Percentiles rank a stretch among this genome's conserved stretches.
phyloP scores from a whole-genome alignment of 495 filamentous ascomycete species.

The Annulohypoxylon moriforme region DNA sequence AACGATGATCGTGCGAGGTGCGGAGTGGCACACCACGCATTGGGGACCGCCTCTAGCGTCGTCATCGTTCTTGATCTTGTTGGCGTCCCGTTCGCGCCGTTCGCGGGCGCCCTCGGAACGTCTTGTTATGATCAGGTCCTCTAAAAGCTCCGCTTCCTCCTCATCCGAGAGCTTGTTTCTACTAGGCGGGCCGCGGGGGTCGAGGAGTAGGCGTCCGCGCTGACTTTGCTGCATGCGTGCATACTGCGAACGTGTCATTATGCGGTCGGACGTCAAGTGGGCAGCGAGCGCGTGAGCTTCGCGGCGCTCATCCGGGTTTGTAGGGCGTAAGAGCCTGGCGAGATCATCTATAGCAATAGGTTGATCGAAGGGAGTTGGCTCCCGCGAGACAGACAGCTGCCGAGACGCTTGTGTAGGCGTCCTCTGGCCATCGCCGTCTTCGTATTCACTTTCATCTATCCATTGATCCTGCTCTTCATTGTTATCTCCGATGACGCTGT shows the following conservation, averaged over 20 bases:
- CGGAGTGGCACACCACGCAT: slow-evolving; percentile 92
- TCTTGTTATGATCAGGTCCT: slow-evolving; percentile 79
- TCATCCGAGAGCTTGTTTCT: slow-evolving; percentile 62
- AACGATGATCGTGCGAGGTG: slow-evolving; percentile 88
- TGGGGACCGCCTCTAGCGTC: slow-evolving; percentile 81
- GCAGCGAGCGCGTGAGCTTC: slow-evolving; percentile 86
- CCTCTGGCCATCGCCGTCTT: slow-evolving; percentile 67
- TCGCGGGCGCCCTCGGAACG: slow-evolving; percentile 48
- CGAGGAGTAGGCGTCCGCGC: slow-evolving; percentile 71
- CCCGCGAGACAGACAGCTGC: slow-evolving; percentile 59
- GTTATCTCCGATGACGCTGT: slow-evolving; percentile 47
- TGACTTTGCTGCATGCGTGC: slow-evolving; percentile 72
- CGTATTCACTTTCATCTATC: slow-evolving; percentile 48
- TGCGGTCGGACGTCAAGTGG: slow-evolving; percentile 74
- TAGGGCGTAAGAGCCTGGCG: slow-evolving; percentile 85
- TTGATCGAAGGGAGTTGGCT: slow-evolving; percentile 71
- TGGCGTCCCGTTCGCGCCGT: slow-evolving; percentile 37
- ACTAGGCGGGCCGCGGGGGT: slow-evolving; percentile 41
- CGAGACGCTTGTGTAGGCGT: slow-evolving; percentile 74
- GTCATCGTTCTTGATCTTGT: slow-evolving; percentile 75
- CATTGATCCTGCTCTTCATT: slow-evolving; percentile 54
- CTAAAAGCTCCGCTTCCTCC: slow-evolving; percentile 83
- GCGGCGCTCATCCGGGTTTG: slow-evolving; percentile 76
- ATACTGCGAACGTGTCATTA: slow-evolving; percentile 85
- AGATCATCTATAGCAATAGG: slow-evolving; percentile 75